Percentiles rank a stretch among this genome's conserved stretches.
phyloP scores from a whole-genome alignment of 164 flowering plant genomes.

The Vitis rupestris region DNA sequence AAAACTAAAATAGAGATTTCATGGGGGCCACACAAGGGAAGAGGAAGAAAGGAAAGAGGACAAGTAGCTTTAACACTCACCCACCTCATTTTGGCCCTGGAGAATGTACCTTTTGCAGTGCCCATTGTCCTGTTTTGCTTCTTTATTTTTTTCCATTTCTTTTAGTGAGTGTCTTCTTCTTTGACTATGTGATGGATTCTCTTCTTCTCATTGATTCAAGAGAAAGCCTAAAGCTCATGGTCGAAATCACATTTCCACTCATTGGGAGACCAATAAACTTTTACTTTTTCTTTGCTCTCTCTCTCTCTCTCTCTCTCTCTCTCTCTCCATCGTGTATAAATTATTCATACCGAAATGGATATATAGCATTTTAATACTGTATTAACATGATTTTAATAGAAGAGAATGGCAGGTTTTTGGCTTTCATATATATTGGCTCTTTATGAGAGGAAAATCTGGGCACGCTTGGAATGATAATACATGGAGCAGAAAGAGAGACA shows the following conservation, averaged over 20 bases:
- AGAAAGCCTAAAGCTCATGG: slow-evolving; percentile 28
- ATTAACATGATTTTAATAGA: neutral
- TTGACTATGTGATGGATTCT: slow-evolving; percentile 13
- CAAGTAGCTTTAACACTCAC: slow-evolving; percentile 5
- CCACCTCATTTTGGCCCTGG: neutral
- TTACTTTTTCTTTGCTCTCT: slow-evolving; percentile 11
- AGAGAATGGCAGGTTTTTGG: neutral
- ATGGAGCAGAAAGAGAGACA: neutral
- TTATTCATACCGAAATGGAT: neutral
- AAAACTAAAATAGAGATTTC: too few species aligned
- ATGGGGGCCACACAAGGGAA: neutral
- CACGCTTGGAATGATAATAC: slow-evolving; percentile 10
- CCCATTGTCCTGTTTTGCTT: neutral
- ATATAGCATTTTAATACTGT: neutral
- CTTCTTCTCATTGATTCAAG: slow-evolving; percentile 29
- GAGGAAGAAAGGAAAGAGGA: slow-evolving; percentile 1
- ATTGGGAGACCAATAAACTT: slow-evolving; percentile 21
- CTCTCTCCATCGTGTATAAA: neutral
- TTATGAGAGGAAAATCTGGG: neutral
- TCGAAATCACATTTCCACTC: slow-evolving; percentile 1
- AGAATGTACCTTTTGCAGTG: slow-evolving; percentile 15
- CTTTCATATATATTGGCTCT: neutral
- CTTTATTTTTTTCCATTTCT: slow-evolving; percentile 2
- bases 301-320: neutral
- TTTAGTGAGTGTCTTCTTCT: slow-evolving; percentile 14